Percentiles rank a stretch among this genome's conserved stretches.
phyloP scores from a whole-genome alignment of 208 protist species.

The Trypanosoma boissoni region DNA sequence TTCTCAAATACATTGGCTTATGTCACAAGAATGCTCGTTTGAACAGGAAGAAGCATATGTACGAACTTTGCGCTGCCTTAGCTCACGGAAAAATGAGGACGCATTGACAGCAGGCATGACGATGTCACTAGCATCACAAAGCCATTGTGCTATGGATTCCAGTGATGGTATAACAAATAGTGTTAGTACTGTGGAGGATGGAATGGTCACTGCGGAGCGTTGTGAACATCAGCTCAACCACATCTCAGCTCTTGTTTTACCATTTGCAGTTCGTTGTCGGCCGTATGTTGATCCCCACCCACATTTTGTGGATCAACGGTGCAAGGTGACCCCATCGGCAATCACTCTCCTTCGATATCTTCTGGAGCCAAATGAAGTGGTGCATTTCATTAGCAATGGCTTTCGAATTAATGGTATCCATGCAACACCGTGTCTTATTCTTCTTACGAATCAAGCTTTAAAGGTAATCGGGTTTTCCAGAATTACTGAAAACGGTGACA shows the following conservation, averaged over 20 bases:
- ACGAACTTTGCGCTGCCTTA: too few relatives aligned
- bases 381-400: constrained; percentile 86
- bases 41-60: not conserved
- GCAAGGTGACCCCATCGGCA: constrained; percentile 56
- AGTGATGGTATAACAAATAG: too few relatives aligned
- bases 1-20: constrained; percentile 50
- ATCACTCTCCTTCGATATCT: constrained; percentile 70
- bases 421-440: constrained; percentile 77
- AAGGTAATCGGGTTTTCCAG: constrained; percentile 72
- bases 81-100: too few relatives aligned
- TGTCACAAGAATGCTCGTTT: constrained; percentile 34
- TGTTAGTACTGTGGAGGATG: not conserved
- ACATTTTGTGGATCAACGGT: constrained; percentile 46
- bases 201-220: constrained; percentile 29
- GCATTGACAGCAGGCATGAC: too few relatives aligned
- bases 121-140: too few relatives aligned
- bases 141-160: too few relatives aligned
- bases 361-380: constrained; percentile 58
- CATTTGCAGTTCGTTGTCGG: constrained; percentile 53
- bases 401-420: constrained; percentile 86
- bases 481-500: constrained; percentile 75
- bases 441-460: constrained; percentile 65
- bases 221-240: constrained; percentile 72
- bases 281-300: constrained; percentile 36
- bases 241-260: constrained; percentile 53